Evolutionary conservation across 1,284 basidiomycete species (phyloP).

Genomic region (Polyporus tsugae): DNA sequence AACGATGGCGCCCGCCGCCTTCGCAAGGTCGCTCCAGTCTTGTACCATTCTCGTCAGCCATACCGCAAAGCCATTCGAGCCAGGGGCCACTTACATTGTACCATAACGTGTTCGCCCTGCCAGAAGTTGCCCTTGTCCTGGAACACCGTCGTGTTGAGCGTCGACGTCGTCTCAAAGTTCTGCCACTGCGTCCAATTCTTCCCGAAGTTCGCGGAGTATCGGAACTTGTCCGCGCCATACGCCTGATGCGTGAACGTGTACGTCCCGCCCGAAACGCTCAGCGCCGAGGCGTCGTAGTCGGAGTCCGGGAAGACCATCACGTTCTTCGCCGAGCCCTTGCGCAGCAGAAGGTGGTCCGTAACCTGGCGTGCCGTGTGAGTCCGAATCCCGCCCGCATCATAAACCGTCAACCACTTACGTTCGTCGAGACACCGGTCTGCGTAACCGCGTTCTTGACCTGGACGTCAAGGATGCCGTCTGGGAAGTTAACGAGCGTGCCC

Average conservation of each 20-base stretch:
- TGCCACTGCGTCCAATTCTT: conserved; percentile 84
- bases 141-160: conserved; percentile 68
- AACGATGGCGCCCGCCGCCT: conserved; percentile 71
- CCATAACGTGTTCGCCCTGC: conserved; percentile 84
- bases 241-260: conserved; percentile 85
- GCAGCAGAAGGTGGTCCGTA: conserved; percentile 78
- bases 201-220: conserved; percentile 90
- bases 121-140: conserved; percentile 70
- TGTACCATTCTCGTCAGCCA: conserved; percentile 6
- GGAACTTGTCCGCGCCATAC: conserved; percentile 86
- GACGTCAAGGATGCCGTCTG: conserved; percentile 84
- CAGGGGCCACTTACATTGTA: conserved; percentile 74
- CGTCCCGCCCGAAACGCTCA: conserved; percentile 65
- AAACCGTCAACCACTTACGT: conserved; percentile 49
- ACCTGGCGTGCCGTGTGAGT: conserved; percentile 46
- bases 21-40: conserved; percentile 80
- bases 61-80: not conserved
- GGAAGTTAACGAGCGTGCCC: conserved; percentile 74
- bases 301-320: conserved; percentile 84
- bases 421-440: conserved; percentile 55
- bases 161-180: conserved; percentile 77
- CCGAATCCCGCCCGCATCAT: conserved; percentile 7
- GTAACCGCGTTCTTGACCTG: conserved; percentile 66
- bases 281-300: conserved; percentile 77
- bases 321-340: conserved; percentile 80